Evolutionary conservation across 441 rosid genomes (phyloP), one percentile per base, ranked within the genome.

Genomic region (Aquilaria agallochum): DNA sequence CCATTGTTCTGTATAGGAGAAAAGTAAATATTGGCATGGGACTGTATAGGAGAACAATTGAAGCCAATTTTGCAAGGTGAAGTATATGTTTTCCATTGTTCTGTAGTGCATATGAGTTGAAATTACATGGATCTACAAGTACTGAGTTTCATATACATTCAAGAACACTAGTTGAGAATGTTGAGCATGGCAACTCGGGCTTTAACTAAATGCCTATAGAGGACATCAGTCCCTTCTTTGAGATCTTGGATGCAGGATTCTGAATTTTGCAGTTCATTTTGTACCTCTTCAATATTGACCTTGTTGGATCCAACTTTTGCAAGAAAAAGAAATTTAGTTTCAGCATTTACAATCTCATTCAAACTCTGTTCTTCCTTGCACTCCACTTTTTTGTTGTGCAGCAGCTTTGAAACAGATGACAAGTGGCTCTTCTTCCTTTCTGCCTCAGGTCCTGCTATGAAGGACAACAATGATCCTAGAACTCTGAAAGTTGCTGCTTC

Each of bases 211-310:
- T 74, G 52, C 65, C 80, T 75, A 11, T 68, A 74, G 2, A 83
- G 69, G 45, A 57, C 53, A 4, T 79, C 79, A 42, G 66, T 13
- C 50, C 73, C 83, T 58, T 76, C 73, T 60, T 76, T 74, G 32
- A 83, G 72, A 73, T 79, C 78, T 74, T 74, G 77, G 72, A 81
- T 76, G 67, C 77, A 67, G 42, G 62, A 15, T 13, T 81, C 85
- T 65, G 80, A 47, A 36, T 13, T 71, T 56, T 76, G 83, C 3
- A 72, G 58, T 40, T 71, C 63, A 10, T 44, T 56, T 55, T 62
- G 68, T 42, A 62, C 31, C 31, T 55, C 33, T 44, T 55, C 58
- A 31, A 55, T 55, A 8, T 47, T 11, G 2, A 42, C 34, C 11
- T 66, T 68, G 49, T 75, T 63, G 3, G 64, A 56, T 58, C 58